Evolutionary conservation across 2,329 filamentous ascomycete species (phyloP).

Genomic region (Clathrospora elynae): DNA sequence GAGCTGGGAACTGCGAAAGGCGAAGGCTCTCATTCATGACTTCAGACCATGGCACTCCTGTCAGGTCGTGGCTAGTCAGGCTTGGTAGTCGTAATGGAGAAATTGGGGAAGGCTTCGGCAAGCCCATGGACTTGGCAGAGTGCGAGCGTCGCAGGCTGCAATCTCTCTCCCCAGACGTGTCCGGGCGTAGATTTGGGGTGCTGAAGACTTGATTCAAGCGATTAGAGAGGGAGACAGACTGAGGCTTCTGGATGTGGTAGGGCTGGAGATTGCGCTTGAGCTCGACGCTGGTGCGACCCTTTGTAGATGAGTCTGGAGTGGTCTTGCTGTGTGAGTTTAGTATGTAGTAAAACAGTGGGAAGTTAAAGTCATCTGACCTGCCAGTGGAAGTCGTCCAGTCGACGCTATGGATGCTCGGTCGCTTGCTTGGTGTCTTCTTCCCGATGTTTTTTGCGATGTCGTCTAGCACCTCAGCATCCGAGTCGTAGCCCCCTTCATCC

Average conservation of each 20-base stretch:
- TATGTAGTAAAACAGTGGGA: background rate
- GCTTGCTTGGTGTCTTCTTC: constrained; percentile 38
- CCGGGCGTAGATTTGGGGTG: constrained; percentile 36
- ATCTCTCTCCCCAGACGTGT: constrained; percentile 19
- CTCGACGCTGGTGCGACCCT: constrained; percentile 16
- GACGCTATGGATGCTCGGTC: constrained; percentile 44
- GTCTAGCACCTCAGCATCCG: constrained; percentile 45
- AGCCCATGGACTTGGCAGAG: constrained; percentile 35
- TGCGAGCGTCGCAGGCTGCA: constrained; percentile 37
- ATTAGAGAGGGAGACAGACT: constrained; percentile 18
- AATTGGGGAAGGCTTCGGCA: constrained; percentile 28
- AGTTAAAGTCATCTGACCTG: constrained; percentile 22
- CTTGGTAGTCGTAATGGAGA: constrained; percentile 39
- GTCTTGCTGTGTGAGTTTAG: constrained; percentile 32
- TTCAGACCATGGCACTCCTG: constrained; percentile 37
- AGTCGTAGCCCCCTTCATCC: constrained; percentile 46
- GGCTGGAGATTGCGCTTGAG: constrained; percentile 19
- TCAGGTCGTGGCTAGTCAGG: constrained; percentile 28
- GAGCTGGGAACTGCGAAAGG: constrained; percentile 35
- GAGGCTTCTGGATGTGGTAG: constrained; percentile 31
- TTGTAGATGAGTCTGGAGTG: constrained; percentile 33
- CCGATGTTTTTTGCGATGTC: constrained; percentile 39
- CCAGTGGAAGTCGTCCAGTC: constrained; percentile 40
- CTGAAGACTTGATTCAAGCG: constrained; percentile 37
- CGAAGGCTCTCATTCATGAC: constrained; percentile 38